Evolutionary conservation across 306 rosid species (phyloP), one percentile per base, ranked within the genome.

Genomic region (Pyrus communis): DNA sequence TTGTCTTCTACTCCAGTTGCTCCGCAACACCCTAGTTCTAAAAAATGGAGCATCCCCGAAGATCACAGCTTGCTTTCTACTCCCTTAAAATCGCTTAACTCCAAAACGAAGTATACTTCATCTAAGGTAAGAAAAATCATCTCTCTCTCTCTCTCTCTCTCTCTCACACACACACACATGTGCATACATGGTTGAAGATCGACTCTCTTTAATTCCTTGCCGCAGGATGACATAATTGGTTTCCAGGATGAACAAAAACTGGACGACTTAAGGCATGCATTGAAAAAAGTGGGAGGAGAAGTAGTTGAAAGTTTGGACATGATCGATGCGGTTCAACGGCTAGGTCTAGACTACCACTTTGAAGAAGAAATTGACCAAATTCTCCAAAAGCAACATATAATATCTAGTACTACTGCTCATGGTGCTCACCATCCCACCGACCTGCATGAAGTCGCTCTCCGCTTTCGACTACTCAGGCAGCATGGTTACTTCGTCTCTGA

Each of bases 401-500:
- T 4, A 4, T 75, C 58, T 35, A n/a, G 33, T n/a, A 18, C 35
- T 33, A 14, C 19, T 27, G 40, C 40, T 35, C 40, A 7, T 35
- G 0, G 12, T 52, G 9, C 6, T 65, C 42, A 49, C 35, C 38
- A 4, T 11, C 40, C 30, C 17, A 31, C 60, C 1, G 68, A 73
- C 25, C 84, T 84, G 31, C 76, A 80, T 62, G 83, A 84, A 4
- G 75, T 55, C 30, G 84, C 85, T 0, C 82, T 87, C 43, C 77
- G 74, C 18, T 87, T 87, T 76, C 85, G 88, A 30, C 79, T 82
- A 5, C 27, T 87, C 77, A 82, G 88, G 57, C 91, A 87, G 38
- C 67, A 76, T 54, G 87, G 90, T 67, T 76, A 75, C 79, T 55
- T 13, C 33, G 76, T 78, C 18, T 17, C 79, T 61, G 42, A 84